These are phyloP conservation scores for Tulasnella calospora DNA, from an alignment of 768 basidiomycete genomes.

Conservation along the genomic window DNA sequence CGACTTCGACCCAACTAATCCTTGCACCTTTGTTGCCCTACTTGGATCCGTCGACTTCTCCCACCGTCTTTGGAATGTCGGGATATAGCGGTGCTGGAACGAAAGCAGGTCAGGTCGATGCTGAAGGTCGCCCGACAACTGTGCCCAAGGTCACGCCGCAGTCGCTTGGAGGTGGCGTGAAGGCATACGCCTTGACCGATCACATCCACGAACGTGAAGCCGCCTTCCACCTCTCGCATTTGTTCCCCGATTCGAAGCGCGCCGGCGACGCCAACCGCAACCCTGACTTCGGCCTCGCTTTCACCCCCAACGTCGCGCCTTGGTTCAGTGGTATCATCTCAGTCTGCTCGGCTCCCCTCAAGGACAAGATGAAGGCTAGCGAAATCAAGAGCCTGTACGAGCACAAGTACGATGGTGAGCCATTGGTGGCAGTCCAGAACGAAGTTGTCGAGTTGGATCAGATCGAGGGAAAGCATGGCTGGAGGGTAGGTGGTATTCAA, in stretches of 20 bases:
- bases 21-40: constrained; percentile 80
- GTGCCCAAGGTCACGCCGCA: constrained; percentile 78
- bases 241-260: constrained; percentile 40
- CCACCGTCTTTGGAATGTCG: constrained; percentile 87
- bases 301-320: constrained; percentile 79
- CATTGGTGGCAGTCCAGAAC: constrained; percentile 59
- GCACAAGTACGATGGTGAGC: constrained; percentile 69
- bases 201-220: constrained; percentile 99
- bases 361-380: constrained; percentile 54
- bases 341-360: constrained; percentile 77
- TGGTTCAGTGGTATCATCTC: constrained; percentile 98
- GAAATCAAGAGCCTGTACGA: constrained; percentile 72
- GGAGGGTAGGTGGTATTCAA: constrained; percentile 89
- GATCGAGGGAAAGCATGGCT: constrained; percentile 79
- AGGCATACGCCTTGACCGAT: constrained; percentile 87
- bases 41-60: constrained; percentile 53
- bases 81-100: constrained; percentile 97
- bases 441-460: constrained; percentile 70
- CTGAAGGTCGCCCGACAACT: constrained; percentile 65
- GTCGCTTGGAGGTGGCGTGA: constrained; percentile 66
- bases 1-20: constrained; percentile 87
- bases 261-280: constrained; percentile 26
- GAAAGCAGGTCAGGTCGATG: constrained; percentile 55
- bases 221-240: constrained; percentile 67
- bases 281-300: constrained; percentile 56